Percentiles rank a stretch among this genome's conserved stretches.
Conservation (phyloP, 2,329 filamentous ascomycete species). For the Knufia fluminis region DNA sequence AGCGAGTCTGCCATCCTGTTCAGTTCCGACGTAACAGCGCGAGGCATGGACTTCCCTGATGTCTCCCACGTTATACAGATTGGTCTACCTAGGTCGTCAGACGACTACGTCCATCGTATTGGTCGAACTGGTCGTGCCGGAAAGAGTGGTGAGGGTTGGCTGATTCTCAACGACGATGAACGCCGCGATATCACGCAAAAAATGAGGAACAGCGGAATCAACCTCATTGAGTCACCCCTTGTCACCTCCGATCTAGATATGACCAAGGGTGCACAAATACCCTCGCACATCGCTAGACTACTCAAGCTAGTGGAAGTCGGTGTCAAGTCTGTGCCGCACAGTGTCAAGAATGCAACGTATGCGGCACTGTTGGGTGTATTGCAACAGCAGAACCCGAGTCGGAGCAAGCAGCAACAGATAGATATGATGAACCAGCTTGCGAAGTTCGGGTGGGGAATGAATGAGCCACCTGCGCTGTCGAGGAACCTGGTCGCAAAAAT, state of each 20-base stretch:
- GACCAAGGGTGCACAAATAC: constrained; percentile 24
- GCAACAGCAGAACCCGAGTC: constrained; percentile 9
- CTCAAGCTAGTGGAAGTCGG: constrained; percentile 36
- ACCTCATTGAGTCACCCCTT: constrained; percentile 38
- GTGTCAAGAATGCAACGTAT: constrained; percentile 27
- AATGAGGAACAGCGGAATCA: constrained; percentile 46
- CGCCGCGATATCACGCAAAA: constrained; percentile 36
- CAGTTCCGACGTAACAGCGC: constrained; percentile 39
- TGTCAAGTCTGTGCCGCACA: constrained; percentile 23
- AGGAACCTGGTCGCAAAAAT: constrained; percentile 24
- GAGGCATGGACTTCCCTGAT: constrained; percentile 45
- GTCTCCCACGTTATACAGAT: constrained; percentile 41
- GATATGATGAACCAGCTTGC: constrained; percentile 37
- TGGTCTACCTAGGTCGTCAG: constrained; percentile 41
- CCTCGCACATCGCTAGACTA: constrained; percentile 21
- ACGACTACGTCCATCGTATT: constrained; percentile 39
- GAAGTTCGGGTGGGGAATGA: constrained; percentile 40
- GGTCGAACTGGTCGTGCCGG: constrained; percentile 35
- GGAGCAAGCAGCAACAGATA: constrained; percentile 33
- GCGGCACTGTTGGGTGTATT: constrained; percentile 24
- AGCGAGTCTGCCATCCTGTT: constrained; percentile 42
- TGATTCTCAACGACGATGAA: constrained; percentile 48
- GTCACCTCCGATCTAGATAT: constrained; percentile 30
- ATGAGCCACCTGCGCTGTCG: constrained; percentile 30
- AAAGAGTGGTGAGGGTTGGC: constrained; percentile 53